phyloP scores from a whole-genome alignment of 2,329 filamentous ascomycete genomes.

The Calonectria honghensis region DNA sequence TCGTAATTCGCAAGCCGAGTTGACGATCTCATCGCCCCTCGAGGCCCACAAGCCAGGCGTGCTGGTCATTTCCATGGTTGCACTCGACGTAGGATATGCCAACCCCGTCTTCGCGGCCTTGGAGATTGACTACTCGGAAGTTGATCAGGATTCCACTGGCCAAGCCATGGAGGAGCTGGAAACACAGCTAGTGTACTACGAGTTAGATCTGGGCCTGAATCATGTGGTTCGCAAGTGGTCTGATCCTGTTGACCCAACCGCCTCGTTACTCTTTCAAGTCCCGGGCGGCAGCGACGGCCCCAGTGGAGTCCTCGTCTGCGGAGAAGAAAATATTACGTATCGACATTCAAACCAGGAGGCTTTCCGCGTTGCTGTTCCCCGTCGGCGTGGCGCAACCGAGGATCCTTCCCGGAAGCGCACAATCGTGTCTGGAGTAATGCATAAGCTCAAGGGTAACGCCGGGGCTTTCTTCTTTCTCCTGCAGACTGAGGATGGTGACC shows the following conservation, averaged over 20 bases:
- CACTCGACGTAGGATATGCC: constrained; percentile 95
- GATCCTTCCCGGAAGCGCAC: constrained; percentile 92
- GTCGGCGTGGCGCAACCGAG: constrained; percentile 90
- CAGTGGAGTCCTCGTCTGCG: constrained; percentile 95
- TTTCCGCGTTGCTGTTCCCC: constrained; percentile 91
- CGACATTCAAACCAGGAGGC: constrained; percentile 96
- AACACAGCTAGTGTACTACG: constrained; percentile 96
- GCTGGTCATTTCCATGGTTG: constrained; percentile 89
- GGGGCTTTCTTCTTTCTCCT: constrained; percentile 98
- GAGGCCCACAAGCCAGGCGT: constrained; percentile 97
- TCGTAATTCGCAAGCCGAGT: constrained; percentile 92
- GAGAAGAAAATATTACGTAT: constrained; percentile 96
- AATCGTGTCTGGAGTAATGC: constrained; percentile 95
- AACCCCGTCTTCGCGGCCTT: constrained; percentile 97
- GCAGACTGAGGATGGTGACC: constrained; percentile 97
- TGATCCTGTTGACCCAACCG: constrained; percentile 91
- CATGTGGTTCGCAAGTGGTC: constrained; percentile 98
- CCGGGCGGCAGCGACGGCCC: constrained; percentile 95
- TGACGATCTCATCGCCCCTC: constrained; percentile 96
- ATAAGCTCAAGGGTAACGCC: constrained; percentile 88
- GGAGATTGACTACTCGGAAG: constrained; percentile 94
- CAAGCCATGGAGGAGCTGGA: constrained; percentile 87
- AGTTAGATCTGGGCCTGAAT: constrained; percentile 96
- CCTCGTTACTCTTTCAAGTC: constrained; percentile 94
- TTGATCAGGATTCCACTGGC: constrained; percentile 92